These are phyloP conservation scores for Fraxinus latifolia DNA, from an alignment of 305 asterid species.

Conservation along the genomic window DNA sequence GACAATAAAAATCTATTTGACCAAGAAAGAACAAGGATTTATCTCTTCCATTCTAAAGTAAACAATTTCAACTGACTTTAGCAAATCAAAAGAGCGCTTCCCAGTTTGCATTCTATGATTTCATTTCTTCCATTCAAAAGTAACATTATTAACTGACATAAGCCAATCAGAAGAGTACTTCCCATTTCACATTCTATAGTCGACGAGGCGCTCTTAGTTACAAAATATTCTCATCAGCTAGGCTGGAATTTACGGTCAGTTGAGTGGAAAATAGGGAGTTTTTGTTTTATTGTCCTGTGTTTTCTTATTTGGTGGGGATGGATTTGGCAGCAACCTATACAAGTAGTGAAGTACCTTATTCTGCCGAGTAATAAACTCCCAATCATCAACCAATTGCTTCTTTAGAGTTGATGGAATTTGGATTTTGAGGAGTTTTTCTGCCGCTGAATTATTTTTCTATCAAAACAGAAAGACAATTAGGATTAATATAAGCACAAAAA, in stretches of 20 bases:
- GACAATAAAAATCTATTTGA: neutral
- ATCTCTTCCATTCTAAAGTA: neutral
- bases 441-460: slow-evolving; percentile 50
- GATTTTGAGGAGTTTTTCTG: slow-evolving; percentile 67
- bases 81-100: slow-evolving; percentile 4
- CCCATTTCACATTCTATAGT: neutral
- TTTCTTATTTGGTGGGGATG: neutral
- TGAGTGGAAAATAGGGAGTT: neutral
- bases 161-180: slow-evolving; percentile 1
- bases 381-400: slow-evolving; percentile 76
- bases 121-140: neutral
- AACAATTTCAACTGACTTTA: neutral
- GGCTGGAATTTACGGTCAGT: neutral
- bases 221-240: neutral
- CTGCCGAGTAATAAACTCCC: slow-evolving; percentile 78
- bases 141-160: neutral
- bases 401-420: slow-evolving; percentile 70
- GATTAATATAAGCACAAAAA: slow-evolving; percentile 20
- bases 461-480: slow-evolving; percentile 21
- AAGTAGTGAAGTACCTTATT: slow-evolving; percentile 56
- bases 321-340: neutral
- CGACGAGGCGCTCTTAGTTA: neutral
- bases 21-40: neutral
- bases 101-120: neutral
- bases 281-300: neutral